Evolutionary conservation across 2,329 filamentous ascomycete genomes (phyloP).

Genomic region (Lasiodiplodia gonubiensis): DNA sequence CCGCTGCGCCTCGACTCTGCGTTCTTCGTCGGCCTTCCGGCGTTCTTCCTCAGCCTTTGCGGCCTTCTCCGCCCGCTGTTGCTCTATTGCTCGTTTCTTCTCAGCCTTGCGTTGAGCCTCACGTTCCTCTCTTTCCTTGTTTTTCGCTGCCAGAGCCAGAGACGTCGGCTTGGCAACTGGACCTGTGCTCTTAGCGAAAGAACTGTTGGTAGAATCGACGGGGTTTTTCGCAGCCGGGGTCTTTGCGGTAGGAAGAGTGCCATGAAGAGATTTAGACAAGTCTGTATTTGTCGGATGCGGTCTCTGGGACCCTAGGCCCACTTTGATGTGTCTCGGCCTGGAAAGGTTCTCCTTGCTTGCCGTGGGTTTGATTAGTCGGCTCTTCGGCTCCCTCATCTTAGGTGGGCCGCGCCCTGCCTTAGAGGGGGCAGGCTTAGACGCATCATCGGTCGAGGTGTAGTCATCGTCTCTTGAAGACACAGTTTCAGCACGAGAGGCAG

Average conservation of each 20-base stretch:
- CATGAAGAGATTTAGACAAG: constrained; percentile 26
- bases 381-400: constrained; percentile 52
- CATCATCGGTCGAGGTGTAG: constrained; percentile 55
- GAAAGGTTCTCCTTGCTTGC: constrained; percentile 60
- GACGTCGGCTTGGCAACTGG: constrained; percentile 39
- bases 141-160: constrained; percentile 75
- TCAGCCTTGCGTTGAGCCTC: constrained; percentile 80
- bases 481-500: constrained; percentile 18
- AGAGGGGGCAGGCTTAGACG: constrained; percentile 64
- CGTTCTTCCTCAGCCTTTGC: constrained; percentile 63
- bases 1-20: constrained; percentile 44
- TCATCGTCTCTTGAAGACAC: constrained; percentile 41
- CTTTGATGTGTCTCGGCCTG: constrained; percentile 58
- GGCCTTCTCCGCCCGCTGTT: constrained; percentile 71
- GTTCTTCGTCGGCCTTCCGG: constrained; percentile 34
- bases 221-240: constrained; percentile 1
- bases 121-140: constrained; percentile 85
- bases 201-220: constrained; percentile 32
- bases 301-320: constrained; percentile 44
- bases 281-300: constrained; percentile 47
- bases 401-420: constrained; percentile 56
- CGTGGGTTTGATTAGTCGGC: constrained; percentile 62
- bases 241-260: constrained; percentile 17
- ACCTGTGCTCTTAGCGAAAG: constrained; percentile 14
- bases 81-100: constrained; percentile 79